Percentiles rank a stretch among this genome's conserved stretches.
These are phyloP conservation scores for Hortaea sp. DNA, from an alignment of 2,329 filamentous ascomycete species.

Conservation along the genomic window DNA sequence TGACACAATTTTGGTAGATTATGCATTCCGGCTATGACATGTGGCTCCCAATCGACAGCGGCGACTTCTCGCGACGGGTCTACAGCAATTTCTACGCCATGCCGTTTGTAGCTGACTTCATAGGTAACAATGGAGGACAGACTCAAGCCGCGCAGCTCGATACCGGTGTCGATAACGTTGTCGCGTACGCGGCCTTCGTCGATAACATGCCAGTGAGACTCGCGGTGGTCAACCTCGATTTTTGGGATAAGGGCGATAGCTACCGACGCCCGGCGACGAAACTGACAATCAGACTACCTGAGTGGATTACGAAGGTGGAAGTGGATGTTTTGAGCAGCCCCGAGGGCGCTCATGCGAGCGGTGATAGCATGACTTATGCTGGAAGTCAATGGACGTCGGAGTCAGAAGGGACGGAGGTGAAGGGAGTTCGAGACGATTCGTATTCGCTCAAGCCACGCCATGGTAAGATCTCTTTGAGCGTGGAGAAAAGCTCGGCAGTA, in stretches of 20 bases:
- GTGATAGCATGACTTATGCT: conserved; percentile 1
- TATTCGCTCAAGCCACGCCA: neutral
- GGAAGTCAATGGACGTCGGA: conserved; percentile 1
- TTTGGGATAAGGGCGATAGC: conserved; percentile 2
- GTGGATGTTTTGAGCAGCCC: conserved; percentile 1
- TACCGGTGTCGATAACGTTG: neutral
- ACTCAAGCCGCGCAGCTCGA: neutral
- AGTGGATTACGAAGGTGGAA: neutral
- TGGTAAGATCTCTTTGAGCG: neutral
- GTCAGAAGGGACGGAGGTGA: neutral
- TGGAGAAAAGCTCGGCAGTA: neutral
- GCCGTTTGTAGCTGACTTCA: conserved; percentile 3
- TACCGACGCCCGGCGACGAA: neutral
- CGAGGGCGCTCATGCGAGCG: conserved; percentile 2
- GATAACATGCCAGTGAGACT: neutral
- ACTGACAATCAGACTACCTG: neutral
- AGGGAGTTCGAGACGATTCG: conserved; percentile 1
- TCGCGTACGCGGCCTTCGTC: conserved; percentile 1
- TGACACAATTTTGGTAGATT: neutral
- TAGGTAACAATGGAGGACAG: neutral
- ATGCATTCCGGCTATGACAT: conserved; percentile 2
- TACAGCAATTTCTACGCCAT: conserved; percentile 3
- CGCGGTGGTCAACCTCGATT: conserved; percentile 1
- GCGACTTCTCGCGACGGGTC: neutral
- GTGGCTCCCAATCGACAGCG: conserved; percentile 2